phyloP scores from a whole-genome alignment of 768 basidiomycete species.

The Mycena crocata region DNA sequence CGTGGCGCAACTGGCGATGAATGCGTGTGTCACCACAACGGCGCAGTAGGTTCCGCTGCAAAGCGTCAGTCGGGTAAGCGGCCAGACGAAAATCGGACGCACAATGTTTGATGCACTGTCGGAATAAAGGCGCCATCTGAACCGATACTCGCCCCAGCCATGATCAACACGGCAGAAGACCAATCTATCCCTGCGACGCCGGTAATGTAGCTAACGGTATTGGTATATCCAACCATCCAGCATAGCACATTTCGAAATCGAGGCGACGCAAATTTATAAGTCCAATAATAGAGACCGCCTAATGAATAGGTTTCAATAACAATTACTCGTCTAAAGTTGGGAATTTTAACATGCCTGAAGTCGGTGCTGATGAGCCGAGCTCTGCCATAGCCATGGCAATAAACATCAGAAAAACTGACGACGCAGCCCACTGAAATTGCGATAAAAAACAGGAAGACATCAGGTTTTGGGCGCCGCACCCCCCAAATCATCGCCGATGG shows the following conservation, averaged over 20 bases:
- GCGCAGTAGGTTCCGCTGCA: slow-evolving; percentile 72
- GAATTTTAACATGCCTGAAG: background rate
- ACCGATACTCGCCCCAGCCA: slow-evolving; percentile 72
- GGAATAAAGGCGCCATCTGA: slow-evolving; percentile 53
- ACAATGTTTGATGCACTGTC: slow-evolving; percentile 60
- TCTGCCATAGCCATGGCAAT: slow-evolving; percentile 78
- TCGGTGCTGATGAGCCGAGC: slow-evolving; percentile 74
- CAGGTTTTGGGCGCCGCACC: slow-evolving; percentile 47
- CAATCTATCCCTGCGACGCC: slow-evolving; percentile 70
- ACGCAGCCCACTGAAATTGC: slow-evolving; percentile 67
- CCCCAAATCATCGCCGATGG: slow-evolving; percentile 81
- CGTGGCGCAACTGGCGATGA: slow-evolving; percentile 77
- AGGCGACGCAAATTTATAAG: slow-evolving; percentile 55
- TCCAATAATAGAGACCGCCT: slow-evolving; percentile 65
- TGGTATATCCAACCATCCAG: slow-evolving; percentile 67
- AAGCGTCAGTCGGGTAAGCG: too few relatives aligned
- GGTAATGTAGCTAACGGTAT: slow-evolving; percentile 60
- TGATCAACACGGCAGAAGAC: slow-evolving; percentile 73
- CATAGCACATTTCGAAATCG: slow-evolving; percentile 58
- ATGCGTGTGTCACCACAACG: slow-evolving; percentile 67
- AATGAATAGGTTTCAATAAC: background rate
- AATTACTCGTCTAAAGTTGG: background rate
- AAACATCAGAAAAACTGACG: slow-evolving; percentile 68
- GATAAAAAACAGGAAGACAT: slow-evolving; percentile 21
- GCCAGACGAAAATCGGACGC: too few relatives aligned